Percentiles rank a stretch among this genome's conserved stretches.
Evolutionary conservation across 345 rosid species (phyloP).

Genomic region (Moricandia arvensis): DNA sequence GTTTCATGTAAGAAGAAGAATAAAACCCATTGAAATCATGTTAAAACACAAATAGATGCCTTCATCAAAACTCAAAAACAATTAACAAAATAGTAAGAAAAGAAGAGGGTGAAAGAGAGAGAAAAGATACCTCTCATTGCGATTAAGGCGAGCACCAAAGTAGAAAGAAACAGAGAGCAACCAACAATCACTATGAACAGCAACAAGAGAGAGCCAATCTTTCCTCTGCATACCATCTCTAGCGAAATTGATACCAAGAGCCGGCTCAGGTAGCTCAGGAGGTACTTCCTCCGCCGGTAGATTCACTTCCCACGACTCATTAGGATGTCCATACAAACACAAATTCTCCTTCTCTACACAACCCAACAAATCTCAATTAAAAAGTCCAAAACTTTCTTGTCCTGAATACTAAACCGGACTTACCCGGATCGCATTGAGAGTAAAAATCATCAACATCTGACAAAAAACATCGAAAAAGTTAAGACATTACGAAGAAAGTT

Average conservation of each 20-base stretch:
- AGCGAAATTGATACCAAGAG: conserved; percentile 91
- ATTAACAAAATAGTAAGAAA: neutral
- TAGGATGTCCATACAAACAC: conserved; percentile 90
- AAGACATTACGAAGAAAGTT: conserved; percentile 15
- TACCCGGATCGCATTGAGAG: conserved; percentile 97
- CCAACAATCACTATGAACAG: conserved; percentile 98
- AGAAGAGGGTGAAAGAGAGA: neutral
- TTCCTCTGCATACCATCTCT: conserved; percentile 97
- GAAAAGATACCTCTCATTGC: conserved; percentile 70
- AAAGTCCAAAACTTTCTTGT: neutral
- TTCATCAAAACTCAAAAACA: neutral
- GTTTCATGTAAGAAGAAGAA: conserved; percentile 3
- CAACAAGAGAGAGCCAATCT: conserved; percentile 90
- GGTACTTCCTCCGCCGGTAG: conserved; percentile 98
- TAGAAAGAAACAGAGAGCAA: conserved; percentile 95
- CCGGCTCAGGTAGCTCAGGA: conserved; percentile 97
- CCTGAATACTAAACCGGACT: neutral
- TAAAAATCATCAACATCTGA: conserved; percentile 93
- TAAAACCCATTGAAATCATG: neutral
- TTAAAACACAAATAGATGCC: neutral
- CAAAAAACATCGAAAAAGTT: neutral
- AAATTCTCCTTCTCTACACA: conserved; percentile 84
- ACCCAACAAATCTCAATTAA: conserved; percentile 22
- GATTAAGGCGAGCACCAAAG: conserved; percentile 88
- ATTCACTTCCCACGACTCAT: conserved; percentile 90